Evolutionary conservation across 2,329 filamentous ascomycete genomes (phyloP).

Genomic region (Trichothecium sympodiale): DNA sequence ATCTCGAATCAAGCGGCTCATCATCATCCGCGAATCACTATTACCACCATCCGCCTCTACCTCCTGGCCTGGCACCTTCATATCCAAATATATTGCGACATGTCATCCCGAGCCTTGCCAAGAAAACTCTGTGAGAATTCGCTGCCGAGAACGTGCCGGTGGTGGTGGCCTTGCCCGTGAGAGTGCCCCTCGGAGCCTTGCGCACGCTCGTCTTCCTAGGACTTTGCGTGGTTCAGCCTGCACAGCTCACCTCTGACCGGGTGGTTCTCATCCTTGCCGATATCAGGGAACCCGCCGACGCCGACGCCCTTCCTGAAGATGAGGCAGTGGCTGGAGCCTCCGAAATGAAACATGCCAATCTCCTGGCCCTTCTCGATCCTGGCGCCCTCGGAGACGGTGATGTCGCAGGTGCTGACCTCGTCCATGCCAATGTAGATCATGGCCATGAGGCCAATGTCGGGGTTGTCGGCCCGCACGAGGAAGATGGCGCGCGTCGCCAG

Average conservation of each 20-base stretch:
- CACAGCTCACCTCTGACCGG: conserved; percentile 23
- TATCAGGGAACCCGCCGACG: conserved; percentile 26
- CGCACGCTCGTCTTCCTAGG: no score
- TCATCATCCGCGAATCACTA: no score
- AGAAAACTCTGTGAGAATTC: no score
- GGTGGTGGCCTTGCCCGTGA: no score
- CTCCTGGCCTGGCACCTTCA: no score
- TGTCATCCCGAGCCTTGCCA: no score
- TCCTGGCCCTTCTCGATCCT: conserved; percentile 58
- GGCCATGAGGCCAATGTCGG: conserved; percentile 54
- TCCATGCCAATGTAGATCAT: conserved; percentile 67
- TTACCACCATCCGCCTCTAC: no score
- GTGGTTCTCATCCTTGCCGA: conserved; percentile 25
- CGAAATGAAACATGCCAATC: conserved; percentile 71
- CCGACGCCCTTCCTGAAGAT: conserved; percentile 50
- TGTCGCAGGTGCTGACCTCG: conserved; percentile 64
- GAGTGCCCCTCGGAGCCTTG: no score
- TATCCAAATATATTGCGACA: no score
- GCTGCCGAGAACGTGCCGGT: no score
- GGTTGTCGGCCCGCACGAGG: conserved; percentile 59
- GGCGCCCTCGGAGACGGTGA: conserved; percentile 56
- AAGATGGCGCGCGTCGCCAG: conserved; percentile 61
- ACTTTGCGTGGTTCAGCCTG: no score
- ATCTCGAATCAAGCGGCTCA: no score
- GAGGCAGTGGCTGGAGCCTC: conserved; percentile 60